phyloP scores from a whole-genome alignment of 257 asterid genomes.

The Echium plantagineum region DNA sequence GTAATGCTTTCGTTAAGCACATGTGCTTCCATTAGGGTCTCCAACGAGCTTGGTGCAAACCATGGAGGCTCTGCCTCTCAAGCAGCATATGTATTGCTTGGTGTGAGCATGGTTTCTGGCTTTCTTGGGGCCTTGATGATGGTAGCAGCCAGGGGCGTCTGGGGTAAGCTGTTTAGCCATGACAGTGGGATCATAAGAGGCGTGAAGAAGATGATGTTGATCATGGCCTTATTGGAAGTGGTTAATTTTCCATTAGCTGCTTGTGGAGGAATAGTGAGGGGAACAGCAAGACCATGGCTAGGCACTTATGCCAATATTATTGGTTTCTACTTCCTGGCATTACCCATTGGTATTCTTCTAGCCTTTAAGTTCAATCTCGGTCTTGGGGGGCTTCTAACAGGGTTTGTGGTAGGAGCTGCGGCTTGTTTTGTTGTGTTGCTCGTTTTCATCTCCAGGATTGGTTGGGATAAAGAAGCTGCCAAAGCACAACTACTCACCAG shows the following conservation, averaged over 20 bases:
- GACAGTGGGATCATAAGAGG: constrained; percentile 31
- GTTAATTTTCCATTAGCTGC: constrained; percentile 72
- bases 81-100: constrained; percentile 32
- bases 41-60: constrained; percentile 72
- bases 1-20: constrained; percentile 65
- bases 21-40: constrained; percentile 58
- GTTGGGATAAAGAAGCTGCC: constrained; percentile 58
- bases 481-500: constrained; percentile 34
- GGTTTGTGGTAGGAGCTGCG: constrained; percentile 53
- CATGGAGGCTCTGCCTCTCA: constrained; percentile 23
- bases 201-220: constrained; percentile 40
- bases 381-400: constrained; percentile 55
- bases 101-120: constrained; percentile 25
- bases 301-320: constrained; percentile 61
- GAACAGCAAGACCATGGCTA: constrained; percentile 74
- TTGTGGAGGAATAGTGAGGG: constrained; percentile 80
- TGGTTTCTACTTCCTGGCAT: constrained; percentile 61
- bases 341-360: constrained; percentile 54
- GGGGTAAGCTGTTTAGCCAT: constrained; percentile 61
- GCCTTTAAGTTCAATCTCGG: constrained; percentile 53
- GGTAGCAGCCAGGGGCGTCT: constrained; percentile 39
- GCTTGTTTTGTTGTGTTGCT: constrained; percentile 47
- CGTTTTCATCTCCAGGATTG: constrained; percentile 43
- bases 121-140: constrained; percentile 34
- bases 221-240: constrained; percentile 58